phyloP scores from a whole-genome alignment of 495 filamentous ascomycete species.

The Neurospora africana region DNA sequence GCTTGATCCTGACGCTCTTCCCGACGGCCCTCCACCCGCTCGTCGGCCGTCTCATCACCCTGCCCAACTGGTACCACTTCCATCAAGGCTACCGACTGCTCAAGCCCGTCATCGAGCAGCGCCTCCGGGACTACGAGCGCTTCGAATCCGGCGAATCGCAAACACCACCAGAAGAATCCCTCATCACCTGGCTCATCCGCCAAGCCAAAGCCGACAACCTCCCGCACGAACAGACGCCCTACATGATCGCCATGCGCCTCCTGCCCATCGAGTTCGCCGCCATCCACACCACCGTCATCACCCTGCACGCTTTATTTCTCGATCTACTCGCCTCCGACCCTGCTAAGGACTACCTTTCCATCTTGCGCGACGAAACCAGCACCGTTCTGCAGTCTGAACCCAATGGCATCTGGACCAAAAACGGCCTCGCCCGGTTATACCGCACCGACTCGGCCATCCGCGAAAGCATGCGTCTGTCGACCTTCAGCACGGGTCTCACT shows the following conservation, averaged over 20 bases:
- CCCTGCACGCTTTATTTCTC: conserved; percentile 30
- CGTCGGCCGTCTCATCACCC: conserved; percentile 16
- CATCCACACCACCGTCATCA: conserved; percentile 39
- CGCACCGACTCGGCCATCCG: conserved; percentile 26
- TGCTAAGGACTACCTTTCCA: conserved; percentile 11
- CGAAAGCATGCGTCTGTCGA: conserved; percentile 25
- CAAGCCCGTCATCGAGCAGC: conserved; percentile 20
- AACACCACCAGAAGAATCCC: conserved; percentile 17
- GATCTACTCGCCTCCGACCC: conserved; percentile 33
- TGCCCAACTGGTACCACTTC: conserved; percentile 23
- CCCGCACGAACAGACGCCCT: conserved; percentile 9
- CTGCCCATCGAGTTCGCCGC: conserved; percentile 34
- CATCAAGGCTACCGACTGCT: conserved; percentile 11
- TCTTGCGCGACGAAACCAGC: conserved; percentile 27
- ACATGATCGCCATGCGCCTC: conserved; percentile 24
- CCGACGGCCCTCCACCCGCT: conserved; percentile 26
- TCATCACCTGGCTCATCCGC: conserved; percentile 28
- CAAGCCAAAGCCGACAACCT: conserved; percentile 21
- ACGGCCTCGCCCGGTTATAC: conserved; percentile 19
- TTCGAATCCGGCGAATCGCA: conserved; percentile 8
- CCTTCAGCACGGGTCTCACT: conserved; percentile 19
- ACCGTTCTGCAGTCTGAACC: conserved; percentile 17
- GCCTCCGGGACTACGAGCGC: conserved; percentile 17
- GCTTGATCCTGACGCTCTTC: conserved; percentile 24
- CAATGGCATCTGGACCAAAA: conserved; percentile 30